Percentiles rank a stretch among this genome's conserved stretches.
Evolutionary conservation across 2,329 filamentous ascomycete species (phyloP).

Genomic region (Penicillium oxalicum): DNA sequence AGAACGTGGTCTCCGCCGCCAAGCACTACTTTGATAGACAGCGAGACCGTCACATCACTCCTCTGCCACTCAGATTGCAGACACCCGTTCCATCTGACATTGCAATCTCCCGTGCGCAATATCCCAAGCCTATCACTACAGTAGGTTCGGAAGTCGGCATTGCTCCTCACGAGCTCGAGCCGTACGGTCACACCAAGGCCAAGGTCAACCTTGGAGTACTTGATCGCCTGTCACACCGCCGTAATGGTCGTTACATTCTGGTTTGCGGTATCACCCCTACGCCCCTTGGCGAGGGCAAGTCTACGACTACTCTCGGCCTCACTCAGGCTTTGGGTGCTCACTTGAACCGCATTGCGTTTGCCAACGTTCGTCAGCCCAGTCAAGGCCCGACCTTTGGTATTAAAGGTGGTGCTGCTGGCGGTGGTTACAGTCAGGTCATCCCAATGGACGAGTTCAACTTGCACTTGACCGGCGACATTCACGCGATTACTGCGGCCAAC

Average conservation of each 20-base stretch:
- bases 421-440: conserved; percentile 97
- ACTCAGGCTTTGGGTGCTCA: conserved; percentile 89
- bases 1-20: conserved; percentile 88
- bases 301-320: conserved; percentile 92
- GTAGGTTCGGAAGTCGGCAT: conserved; percentile 85
- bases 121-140: conserved; percentile 82
- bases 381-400: conserved; percentile 98
- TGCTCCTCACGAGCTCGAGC: conserved; percentile 80
- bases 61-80: conserved; percentile 74
- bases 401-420: conserved; percentile 94
- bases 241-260: conserved; percentile 83
- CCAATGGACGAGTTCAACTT: conserved; percentile 99
- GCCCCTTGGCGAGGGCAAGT: conserved; percentile 94
- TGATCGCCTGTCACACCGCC: conserved; percentile 77
- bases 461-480: conserved; percentile 94
- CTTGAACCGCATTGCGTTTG: conserved; percentile 79
- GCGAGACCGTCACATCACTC: conserved; percentile 70
- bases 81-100: conserved; percentile 92
- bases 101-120: conserved; percentile 79
- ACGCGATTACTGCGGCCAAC: conserved; percentile 94
- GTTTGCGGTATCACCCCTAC: conserved; percentile 96
- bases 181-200: conserved; percentile 90
- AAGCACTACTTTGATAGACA: conserved; percentile 75
- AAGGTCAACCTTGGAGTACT: conserved; percentile 83
- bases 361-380: conserved; percentile 93